Conservation (phyloP, 768 basidiomycete species). For the Boletales sp. region DNA sequence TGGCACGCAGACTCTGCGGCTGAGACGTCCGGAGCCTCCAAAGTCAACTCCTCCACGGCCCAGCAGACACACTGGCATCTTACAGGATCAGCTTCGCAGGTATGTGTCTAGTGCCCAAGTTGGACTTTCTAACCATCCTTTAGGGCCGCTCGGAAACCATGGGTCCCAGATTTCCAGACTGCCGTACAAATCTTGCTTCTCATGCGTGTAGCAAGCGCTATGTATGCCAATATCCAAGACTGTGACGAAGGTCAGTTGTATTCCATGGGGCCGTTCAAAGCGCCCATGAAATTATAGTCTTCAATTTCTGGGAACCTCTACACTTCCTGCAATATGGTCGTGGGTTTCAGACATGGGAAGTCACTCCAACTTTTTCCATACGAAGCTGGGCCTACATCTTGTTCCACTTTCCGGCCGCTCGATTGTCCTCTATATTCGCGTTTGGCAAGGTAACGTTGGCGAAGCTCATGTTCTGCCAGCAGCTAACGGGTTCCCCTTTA, state of each 20-base stretch:
- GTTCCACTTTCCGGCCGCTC: conserved; percentile 69
- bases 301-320: conserved; percentile 98
- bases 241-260: conserved; percentile 84
- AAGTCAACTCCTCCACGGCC: conserved; percentile 26
- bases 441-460: conserved; percentile 64
- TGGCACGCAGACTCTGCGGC: conserved; percentile 48
- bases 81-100: conserved; percentile 81
- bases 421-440: conserved; percentile 52
- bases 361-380: conserved; percentile 86
- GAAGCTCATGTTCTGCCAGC: neutral
- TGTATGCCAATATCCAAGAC: conserved; percentile 94
- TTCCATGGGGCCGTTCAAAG: neutral
- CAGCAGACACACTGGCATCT: conserved; percentile 59
- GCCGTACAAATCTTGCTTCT: conserved; percentile 84
- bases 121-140: conserved; percentile 6
- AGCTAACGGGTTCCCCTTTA: conserved; percentile 33
- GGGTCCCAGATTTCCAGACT: conserved; percentile 79
- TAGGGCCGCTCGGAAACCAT: conserved; percentile 73
- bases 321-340: conserved; percentile 84
- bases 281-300: conserved; percentile 53
- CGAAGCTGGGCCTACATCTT: conserved; percentile 93
- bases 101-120: conserved; percentile 22
- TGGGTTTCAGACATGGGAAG: conserved; percentile 99
- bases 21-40: conserved; percentile 41
- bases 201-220: conserved; percentile 76